These are phyloP conservation scores for Lentinus tigrinus DNA, from an alignment of 768 basidiomycete genomes.

Conservation along the genomic window DNA sequence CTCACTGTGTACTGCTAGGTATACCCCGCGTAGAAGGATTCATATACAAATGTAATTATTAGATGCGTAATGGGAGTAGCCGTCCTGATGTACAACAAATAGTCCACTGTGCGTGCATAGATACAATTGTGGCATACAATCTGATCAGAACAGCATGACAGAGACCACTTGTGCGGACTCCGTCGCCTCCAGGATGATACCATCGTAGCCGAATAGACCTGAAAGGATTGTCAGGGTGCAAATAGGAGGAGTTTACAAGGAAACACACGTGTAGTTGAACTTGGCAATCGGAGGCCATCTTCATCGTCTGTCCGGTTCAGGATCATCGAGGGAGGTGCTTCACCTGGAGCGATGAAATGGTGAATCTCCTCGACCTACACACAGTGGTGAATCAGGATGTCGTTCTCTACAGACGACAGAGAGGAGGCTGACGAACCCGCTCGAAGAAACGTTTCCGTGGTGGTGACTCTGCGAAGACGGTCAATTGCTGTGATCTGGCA, in stretches of 20 bases:
- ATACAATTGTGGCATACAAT: neutral
- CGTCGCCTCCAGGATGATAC: constrained; percentile 77
- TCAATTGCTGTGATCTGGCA: neutral
- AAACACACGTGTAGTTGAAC: constrained; percentile 64
- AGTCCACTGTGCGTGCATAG: no score
- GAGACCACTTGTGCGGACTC: constrained; percentile 76
- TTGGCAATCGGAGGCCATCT: constrained; percentile 65
- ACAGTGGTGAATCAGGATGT: neutral
- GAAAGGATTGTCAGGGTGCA: constrained; percentile 5
- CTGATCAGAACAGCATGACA: constrained; percentile 55
- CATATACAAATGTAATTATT: neutral
- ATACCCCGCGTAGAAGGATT: neutral
- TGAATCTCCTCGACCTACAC: constrained; percentile 72
- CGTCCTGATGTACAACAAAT: neutral
- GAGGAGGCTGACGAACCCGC: constrained; percentile 41
- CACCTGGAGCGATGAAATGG: constrained; percentile 73
- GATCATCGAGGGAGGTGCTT: constrained; percentile 75
- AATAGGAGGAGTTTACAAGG: neutral
- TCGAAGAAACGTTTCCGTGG: constrained; percentile 73
- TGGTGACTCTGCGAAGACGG: constrained; percentile 54
- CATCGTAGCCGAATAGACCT: constrained; percentile 76
- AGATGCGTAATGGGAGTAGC: neutral
- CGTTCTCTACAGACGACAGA: neutral
- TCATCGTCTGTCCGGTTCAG: constrained; percentile 80
- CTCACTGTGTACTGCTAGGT: neutral